Evolutionary conservation across 495 filamentous ascomycete genomes (phyloP).

Genomic region (Podospora conica): DNA sequence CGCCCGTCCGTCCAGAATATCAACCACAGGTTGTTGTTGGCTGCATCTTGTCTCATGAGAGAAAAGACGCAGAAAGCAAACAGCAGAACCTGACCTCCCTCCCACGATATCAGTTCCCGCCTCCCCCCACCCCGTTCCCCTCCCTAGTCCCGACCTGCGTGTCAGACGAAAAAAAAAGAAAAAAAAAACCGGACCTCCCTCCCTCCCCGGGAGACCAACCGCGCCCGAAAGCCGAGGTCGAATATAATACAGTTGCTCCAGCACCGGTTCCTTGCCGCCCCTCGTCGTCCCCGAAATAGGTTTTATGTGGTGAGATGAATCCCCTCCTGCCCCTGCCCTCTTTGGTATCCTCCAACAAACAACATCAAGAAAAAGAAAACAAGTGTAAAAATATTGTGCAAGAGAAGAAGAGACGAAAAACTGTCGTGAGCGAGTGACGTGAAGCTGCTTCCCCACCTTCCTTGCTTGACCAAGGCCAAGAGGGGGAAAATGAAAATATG

Average conservation of each 20-base stretch:
- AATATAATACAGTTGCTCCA: neutral
- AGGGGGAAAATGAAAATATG: neutral
- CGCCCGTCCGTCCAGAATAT: too few species aligned
- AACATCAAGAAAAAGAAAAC: neutral
- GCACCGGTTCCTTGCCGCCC: neutral
- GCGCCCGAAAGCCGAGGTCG: neutral
- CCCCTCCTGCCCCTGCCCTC: neutral
- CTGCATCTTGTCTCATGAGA: neutral
- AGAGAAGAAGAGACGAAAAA: conserved; percentile 11
- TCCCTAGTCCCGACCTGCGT: neutral
- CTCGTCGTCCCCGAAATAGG: neutral
- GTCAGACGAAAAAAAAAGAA: neutral
- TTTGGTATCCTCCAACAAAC: neutral
- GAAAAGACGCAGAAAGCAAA: neutral
- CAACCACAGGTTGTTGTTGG: conserved; percentile 1
- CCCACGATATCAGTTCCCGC: neutral
- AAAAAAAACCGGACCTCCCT: neutral
- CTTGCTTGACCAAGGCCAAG: neutral
- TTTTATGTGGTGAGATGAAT: neutral
- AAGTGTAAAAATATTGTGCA: neutral
- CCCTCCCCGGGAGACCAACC: neutral
- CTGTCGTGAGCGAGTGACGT: conserved; percentile 20
- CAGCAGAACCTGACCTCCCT: neutral
- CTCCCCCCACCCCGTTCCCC: neutral
- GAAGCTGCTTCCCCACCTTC: conserved; percentile 2